These are phyloP conservation scores for Saccharomycopsis schoenii DNA, from an alignment of 805 yeast species.

Conservation along the genomic window DNA sequence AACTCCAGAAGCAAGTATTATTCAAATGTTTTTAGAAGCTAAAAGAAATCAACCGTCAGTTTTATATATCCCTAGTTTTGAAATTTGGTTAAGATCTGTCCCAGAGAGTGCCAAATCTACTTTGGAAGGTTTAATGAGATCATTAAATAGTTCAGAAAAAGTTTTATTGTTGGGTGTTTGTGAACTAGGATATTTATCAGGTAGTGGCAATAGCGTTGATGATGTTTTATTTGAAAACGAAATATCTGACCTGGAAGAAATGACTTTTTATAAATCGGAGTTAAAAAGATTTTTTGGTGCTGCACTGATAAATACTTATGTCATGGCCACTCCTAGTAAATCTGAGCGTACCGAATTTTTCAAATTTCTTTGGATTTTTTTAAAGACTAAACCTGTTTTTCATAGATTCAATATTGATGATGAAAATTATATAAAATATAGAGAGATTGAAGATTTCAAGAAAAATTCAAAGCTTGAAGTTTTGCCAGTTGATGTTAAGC, in stretches of 20 bases:
- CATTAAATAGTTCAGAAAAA: conserved; percentile 61
- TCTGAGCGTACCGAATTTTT: conserved; percentile 51
- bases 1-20: conserved; percentile 73
- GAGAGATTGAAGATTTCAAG: conserved; percentile 23
- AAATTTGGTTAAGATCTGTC: conserved; percentile 62
- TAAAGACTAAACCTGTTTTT: conserved; percentile 66
- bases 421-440: conserved; percentile 26
- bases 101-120: conserved; percentile 64
- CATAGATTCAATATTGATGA: conserved; percentile 44
- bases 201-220: conserved; percentile 19
- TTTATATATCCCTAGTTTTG: conserved; percentile 71
- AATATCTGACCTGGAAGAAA: neutral
- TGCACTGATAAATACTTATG: conserved; percentile 35
- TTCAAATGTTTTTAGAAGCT: conserved; percentile 80
- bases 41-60: conserved; percentile 84
- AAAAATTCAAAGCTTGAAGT: conserved; percentile 30
- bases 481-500: conserved; percentile 69
- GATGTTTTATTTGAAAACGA: conserved; percentile 23
- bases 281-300: conserved; percentile 49
- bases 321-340: conserved; percentile 33
- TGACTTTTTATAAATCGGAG: neutral
- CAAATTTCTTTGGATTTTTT: conserved; percentile 38
- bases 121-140: conserved; percentile 56
- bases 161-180: conserved; percentile 68
- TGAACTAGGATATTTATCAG: conserved; percentile 35